Evolutionary conservation across 257 asterid species (phyloP).

Genomic region (Thymus quinquecostatus): DNA sequence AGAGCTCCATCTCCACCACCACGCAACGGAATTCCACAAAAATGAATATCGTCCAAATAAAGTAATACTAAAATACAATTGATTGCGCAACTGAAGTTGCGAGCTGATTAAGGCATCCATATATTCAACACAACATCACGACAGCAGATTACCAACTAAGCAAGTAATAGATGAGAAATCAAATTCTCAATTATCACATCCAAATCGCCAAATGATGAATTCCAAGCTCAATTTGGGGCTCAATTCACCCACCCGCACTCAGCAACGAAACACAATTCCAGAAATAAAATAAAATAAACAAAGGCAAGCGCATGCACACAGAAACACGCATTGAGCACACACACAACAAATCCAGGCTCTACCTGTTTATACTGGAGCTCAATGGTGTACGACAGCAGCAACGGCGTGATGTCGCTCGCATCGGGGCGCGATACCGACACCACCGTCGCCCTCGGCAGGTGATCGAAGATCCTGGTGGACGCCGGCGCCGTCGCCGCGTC

Average conservation of each 20-base stretch:
- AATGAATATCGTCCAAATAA: background rate
- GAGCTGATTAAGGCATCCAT: background rate
- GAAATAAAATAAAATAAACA: background rate
- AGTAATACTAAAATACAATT: background rate
- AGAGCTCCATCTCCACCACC: slow-evolving; percentile 11
- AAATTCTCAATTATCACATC: background rate
- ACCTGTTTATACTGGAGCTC: slow-evolving; percentile 88
- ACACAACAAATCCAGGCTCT: background rate
- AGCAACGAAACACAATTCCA: no score
- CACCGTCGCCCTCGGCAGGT: slow-evolving; percentile 73
- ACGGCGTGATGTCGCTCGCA: slow-evolving; percentile 78
- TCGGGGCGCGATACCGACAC: slow-evolving; percentile 80
- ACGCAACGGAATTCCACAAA: background rate
- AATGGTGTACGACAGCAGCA: slow-evolving; percentile 85
- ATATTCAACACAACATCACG: no score
- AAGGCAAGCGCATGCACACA: background rate
- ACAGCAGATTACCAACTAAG: background rate
- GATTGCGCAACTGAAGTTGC: background rate
- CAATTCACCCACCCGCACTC: slow-evolving; percentile 5
- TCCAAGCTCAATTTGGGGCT: slow-evolving; percentile 21
- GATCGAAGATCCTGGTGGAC: slow-evolving; percentile 64
- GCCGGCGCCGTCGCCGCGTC: slow-evolving; percentile 38
- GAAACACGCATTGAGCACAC: slow-evolving; percentile 12
- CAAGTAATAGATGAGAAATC: background rate
- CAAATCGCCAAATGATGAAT: slow-evolving; percentile 3